phyloP scores from a whole-genome alignment of 345 rosid species.

The Geranium rotundifolium region DNA sequence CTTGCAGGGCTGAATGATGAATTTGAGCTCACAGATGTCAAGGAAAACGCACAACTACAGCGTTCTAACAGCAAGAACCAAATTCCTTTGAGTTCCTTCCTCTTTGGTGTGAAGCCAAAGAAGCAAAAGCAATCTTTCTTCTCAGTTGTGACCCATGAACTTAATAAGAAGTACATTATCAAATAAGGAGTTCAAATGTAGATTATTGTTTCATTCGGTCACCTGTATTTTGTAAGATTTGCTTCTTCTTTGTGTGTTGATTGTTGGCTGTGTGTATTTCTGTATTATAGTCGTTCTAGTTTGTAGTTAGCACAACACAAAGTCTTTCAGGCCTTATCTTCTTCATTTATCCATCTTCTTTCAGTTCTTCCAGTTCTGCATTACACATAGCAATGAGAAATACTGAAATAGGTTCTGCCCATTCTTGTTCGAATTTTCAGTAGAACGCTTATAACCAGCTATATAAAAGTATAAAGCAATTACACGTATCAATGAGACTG shows the following conservation, averaged over 20 bases:
- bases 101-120: conserved; percentile 74
- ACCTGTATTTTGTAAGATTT: background rate
- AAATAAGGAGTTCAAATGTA: conserved; percentile 25
- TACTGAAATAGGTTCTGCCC: no score
- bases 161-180: conserved; percentile 41
- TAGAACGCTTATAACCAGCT: no score
- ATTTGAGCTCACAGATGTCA: conserved; percentile 25
- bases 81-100: conserved; percentile 80
- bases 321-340: no score
- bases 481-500: no score
- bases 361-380: no score
- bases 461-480: no score
- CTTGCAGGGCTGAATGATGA: conserved; percentile 48
- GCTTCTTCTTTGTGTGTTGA: background rate
- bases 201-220: conserved; percentile 1
- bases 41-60: conserved; percentile 15
- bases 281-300: background rate
- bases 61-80: conserved; percentile 42
- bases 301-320: no score
- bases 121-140: conserved; percentile 62
- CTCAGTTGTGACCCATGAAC: conserved; percentile 64
- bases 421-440: no score
- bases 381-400: no score
- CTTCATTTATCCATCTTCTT: no score
- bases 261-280: no score